These are phyloP conservation scores for Stemphylium lycopersici DNA, from an alignment of 2,329 filamentous ascomycete species.

Conservation along the genomic window DNA sequence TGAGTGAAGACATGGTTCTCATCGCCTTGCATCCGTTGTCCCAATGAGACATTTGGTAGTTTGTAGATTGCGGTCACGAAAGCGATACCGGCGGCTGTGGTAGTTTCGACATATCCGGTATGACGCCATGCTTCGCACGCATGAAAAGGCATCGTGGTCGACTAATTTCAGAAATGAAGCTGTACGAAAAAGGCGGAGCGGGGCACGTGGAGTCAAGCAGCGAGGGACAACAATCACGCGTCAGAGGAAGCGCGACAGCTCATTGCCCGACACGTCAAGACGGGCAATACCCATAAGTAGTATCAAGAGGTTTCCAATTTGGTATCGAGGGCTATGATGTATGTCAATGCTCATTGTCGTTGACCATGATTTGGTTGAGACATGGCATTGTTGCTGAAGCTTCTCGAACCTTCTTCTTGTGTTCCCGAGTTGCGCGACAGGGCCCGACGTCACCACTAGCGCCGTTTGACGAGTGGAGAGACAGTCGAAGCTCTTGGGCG, in stretches of 20 bases:
- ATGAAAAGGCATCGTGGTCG: not conserved
- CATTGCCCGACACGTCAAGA: constrained; percentile 1
- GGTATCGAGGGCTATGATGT: not conserved
- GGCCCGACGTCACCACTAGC: constrained; percentile 28
- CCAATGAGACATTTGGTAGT: too few species aligned
- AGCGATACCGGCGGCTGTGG: too few species aligned
- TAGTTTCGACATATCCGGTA: too few species aligned
- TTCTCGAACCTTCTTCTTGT: constrained; percentile 47
- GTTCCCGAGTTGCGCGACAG: constrained; percentile 13
- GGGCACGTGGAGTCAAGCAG: not conserved
- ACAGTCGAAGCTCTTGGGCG: constrained; percentile 26
- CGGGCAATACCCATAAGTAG: not conserved
- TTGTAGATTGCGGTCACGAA: too few species aligned
- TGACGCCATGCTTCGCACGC: not conserved
- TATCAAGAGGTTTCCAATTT: not conserved
- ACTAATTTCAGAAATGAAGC: not conserved
- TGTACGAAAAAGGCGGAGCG: not conserved
- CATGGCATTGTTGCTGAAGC: constrained; percentile 27
- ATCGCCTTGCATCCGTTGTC: too few species aligned
- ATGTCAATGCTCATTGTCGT: not conserved
- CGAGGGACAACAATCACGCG: constrained; percentile 2
- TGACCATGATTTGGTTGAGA: not conserved
- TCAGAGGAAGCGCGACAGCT: not conserved
- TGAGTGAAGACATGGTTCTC: too few species aligned
- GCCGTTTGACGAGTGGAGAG: constrained; percentile 38